These are phyloP conservation scores for Ophiognomonia clavigignenti-juglandacearum DNA, from an alignment of 2,329 filamentous ascomycete species.

Conservation along the genomic window DNA sequence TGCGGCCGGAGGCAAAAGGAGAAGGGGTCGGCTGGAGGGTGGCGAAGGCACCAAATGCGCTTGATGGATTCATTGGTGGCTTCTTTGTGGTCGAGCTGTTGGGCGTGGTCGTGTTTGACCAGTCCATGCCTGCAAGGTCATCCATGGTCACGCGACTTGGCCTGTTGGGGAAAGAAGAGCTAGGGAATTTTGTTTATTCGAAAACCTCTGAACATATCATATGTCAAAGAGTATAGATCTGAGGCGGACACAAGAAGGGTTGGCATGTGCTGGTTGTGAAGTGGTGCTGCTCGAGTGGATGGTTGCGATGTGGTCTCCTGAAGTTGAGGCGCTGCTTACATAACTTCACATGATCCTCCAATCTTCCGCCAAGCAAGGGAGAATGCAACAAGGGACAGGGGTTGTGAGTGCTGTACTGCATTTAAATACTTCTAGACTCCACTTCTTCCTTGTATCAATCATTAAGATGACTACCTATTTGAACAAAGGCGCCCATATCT, in stretches of 20 bases:
- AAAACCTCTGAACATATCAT: constrained; percentile 16
- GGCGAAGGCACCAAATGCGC: constrained; percentile 38
- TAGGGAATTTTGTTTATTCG: constrained; percentile 16
- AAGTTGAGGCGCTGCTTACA: too few relatives aligned
- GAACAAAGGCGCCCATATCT: too few relatives aligned
- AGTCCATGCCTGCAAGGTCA: constrained; percentile 57
- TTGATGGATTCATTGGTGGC: constrained; percentile 37
- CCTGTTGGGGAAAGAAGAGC: constrained; percentile 1
- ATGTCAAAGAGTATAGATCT: neutral
- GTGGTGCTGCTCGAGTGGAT: too few relatives aligned
- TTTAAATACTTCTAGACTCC: too few relatives aligned
- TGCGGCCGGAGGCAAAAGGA: constrained; percentile 49
- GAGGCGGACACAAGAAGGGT: constrained; percentile 5
- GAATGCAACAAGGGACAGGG: too few relatives aligned
- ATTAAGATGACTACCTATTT: too few relatives aligned
- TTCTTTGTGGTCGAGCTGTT: constrained; percentile 29
- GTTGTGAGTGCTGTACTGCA: too few relatives aligned
- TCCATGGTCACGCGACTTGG: constrained; percentile 42
- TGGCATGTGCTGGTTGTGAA: neutral
- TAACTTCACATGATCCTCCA: too few relatives aligned
- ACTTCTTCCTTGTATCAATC: too few relatives aligned
- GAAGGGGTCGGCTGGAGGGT: constrained; percentile 52
- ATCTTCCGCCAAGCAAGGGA: too few relatives aligned
- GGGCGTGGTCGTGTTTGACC: constrained; percentile 39
- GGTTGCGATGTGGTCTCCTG: too few relatives aligned